phyloP scores from a whole-genome alignment of 2,329 filamentous ascomycete species.

The Cadophora luteo-olivacea region DNA sequence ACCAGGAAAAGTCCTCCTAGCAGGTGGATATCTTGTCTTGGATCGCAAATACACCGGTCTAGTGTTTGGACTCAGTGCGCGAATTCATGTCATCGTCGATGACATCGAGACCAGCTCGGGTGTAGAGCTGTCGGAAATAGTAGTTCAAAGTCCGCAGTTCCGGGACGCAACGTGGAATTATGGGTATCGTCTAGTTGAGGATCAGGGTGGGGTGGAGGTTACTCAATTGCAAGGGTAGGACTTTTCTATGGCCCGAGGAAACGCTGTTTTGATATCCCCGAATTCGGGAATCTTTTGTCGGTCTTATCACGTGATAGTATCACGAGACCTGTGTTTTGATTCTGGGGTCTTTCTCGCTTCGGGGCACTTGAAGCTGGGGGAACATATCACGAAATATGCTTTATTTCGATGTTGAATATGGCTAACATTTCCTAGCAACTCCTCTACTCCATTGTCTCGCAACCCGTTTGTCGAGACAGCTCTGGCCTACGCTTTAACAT shows the following conservation, averaged over 20 bases:
- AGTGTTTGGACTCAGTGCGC: constrained; percentile 70
- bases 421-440: constrained; percentile 26
- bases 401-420: background rate
- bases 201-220: constrained; percentile 80
- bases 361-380: background rate
- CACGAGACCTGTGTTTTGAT: constrained; percentile 5
- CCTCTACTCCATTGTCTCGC: constrained; percentile 53
- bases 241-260: constrained; percentile 23
- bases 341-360: background rate
- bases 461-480: constrained; percentile 96
- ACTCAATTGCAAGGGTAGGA: constrained; percentile 75
- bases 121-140: constrained; percentile 73
- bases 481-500: constrained; percentile 85
- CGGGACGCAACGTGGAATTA: constrained; percentile 87
- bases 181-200: constrained; percentile 72
- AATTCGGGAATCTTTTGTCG: constrained; percentile 18
- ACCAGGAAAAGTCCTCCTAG: constrained; percentile 93
- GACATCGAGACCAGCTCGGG: constrained; percentile 65
- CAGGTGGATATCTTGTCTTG: constrained; percentile 93
- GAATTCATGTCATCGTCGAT: constrained; percentile 69
- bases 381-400: background rate
- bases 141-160: constrained; percentile 93
- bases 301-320: constrained; percentile 28
- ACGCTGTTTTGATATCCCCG: constrained; percentile 5
- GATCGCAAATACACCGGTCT: constrained; percentile 84